Conservation (phyloP, 805 yeast genomes). For the Teunomyces funiuensis region DNA sequence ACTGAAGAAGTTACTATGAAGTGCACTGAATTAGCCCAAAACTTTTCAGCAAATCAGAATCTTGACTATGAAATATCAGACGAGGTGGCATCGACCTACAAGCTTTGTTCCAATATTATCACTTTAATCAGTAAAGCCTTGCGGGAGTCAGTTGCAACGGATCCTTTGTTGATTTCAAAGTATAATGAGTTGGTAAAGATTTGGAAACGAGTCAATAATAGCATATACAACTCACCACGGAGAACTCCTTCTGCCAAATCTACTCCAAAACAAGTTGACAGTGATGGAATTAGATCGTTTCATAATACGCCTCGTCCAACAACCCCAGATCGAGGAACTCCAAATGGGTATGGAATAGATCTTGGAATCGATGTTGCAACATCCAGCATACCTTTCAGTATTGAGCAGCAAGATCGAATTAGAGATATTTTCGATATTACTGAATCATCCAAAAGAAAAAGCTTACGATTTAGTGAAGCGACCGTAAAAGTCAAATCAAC, state of each 20-base stretch:
- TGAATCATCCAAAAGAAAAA: not conserved
- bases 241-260: slow-evolving; percentile 1
- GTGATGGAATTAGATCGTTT: slow-evolving; percentile 18
- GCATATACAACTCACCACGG: not conserved
- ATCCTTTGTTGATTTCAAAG: slow-evolving; percentile 15
- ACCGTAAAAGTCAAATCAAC: not conserved
- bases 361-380: slow-evolving; percentile 27
- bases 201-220: slow-evolving; percentile 2
- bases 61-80: slow-evolving; percentile 21
- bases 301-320: slow-evolving; percentile 10
- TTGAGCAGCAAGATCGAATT: slow-evolving; percentile 30
- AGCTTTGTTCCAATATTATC: slow-evolving; percentile 40
- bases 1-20: slow-evolving; percentile 36
- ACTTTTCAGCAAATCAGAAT: not conserved
- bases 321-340: not conserved
- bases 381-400: slow-evolving; percentile 32
- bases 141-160: slow-evolving; percentile 38
- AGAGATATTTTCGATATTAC: slow-evolving; percentile 18
- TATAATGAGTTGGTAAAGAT: slow-evolving; percentile 23
- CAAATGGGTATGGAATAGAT: slow-evolving; percentile 30
- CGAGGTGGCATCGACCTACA: slow-evolving; percentile 32
- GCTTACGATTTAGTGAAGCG: not conserved
- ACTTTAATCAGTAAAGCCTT: slow-evolving; percentile 34
- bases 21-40: slow-evolving; percentile 15
- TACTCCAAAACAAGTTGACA: slow-evolving; percentile 6